Evolutionary conservation across 768 basidiomycete species (phyloP).

Genomic region (Tephrocybe rancida): DNA sequence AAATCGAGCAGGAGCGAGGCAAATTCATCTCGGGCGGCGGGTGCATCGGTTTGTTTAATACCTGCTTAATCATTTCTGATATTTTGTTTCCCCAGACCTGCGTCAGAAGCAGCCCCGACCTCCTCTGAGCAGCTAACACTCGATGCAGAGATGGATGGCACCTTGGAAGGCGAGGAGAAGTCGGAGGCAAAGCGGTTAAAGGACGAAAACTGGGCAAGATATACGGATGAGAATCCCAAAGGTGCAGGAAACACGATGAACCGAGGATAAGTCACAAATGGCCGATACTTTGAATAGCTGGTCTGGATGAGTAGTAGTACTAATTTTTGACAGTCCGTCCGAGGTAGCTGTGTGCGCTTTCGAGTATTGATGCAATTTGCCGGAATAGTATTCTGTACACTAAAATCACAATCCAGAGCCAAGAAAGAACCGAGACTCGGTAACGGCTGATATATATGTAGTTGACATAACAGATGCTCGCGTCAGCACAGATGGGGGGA

Average conservation of each 20-base stretch:
- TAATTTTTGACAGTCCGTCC: background rate
- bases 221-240: conserved; percentile 80
- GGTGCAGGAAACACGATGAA: conserved; percentile 99
- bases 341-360: background rate
- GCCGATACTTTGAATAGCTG: too few relatives aligned
- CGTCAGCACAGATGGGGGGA: conserved; percentile 6
- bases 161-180: conserved; percentile 63
- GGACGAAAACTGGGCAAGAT: conserved; percentile 91
- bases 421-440: conserved; percentile 2
- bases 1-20: conserved; percentile 80
- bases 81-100: conserved; percentile 47
- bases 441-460: conserved; percentile 21
- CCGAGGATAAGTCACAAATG: conserved; percentile 72
- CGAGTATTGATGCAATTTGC: background rate
- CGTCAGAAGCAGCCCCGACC: conserved; percentile 67
- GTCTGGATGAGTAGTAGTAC: background rate
- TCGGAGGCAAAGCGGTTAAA: conserved; percentile 78
- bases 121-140: conserved; percentile 76
- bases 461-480: conserved; percentile 17
- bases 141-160: conserved; percentile 87
- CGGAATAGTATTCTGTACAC: conserved; percentile 21
- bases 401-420: conserved; percentile 20
- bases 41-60: conserved; percentile 42
- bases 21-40: conserved; percentile 89
- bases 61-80: conserved; percentile 4